Base-by-base conservation (phyloP, 306 rosid genomes). In the Fragaria ananassa region DNA sequence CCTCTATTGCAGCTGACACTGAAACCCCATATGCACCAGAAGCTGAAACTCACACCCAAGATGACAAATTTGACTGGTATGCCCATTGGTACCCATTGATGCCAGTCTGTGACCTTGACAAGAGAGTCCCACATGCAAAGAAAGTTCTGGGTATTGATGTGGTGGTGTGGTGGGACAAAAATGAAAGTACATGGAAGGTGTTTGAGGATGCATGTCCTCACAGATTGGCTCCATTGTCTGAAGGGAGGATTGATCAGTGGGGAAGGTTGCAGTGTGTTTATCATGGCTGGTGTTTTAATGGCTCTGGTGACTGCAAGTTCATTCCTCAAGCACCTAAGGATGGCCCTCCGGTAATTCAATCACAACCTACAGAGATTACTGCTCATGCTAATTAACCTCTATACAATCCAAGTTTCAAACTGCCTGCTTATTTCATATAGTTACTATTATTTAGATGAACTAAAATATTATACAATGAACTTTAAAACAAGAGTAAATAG, bases 231-330 rank as follows among this genome's bases (percentile, higher is more conserved):
- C 98, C 98, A 2, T 85, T 94, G 54, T 94, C 96, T 70, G 98
- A 94, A 74, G 98, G 97, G 51, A 84, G 98, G 79, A 94, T 94
- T 77, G 98, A 94, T 84, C 94, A 86, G 56, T 88, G 94, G 97
- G 98, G 98, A 1, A 83, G 98, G 72, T 80, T 91, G 83, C 98
- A 91, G 80, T 94, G 98, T 78, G 98, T 94, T 37, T 94, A 94
- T 68, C 97, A 94, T 84, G 98, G 98, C 34, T 94, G 96, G 97
- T 94, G 98, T 76, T 94, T 94, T 70, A 83, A 87, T 85, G 97
- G 98, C 77, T 82, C 91, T 23, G 98, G 97, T 37, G 88, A 86
- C 41, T 94, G 98, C 82, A 87, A 91, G 74, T 70, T 94, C 70
- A 94, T 94, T 85, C 98, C 97, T 72, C 98, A 94, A 73, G 96